phyloP scores from a whole-genome alignment of 139 green algal genomes.

The Raphidocelis subcapitata region DNA sequence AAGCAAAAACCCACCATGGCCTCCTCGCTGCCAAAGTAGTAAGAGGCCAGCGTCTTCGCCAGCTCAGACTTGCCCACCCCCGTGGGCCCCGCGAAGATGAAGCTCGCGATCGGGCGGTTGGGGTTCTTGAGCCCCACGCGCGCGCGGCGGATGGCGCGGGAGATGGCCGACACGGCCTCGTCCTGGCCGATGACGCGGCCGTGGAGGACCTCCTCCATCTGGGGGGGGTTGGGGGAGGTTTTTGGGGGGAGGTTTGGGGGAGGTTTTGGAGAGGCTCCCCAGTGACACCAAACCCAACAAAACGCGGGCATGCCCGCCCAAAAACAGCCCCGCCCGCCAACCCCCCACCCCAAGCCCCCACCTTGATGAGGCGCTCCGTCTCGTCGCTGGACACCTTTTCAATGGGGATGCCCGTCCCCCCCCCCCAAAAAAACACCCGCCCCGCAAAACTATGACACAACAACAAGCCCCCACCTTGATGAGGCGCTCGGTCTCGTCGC shows the following conservation, averaged over 20 bases:
- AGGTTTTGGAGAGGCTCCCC: too few species aligned
- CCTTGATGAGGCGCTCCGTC: conserved; percentile 92
- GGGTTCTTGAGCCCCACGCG: conserved; percentile 98
- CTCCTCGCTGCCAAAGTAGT: conserved; percentile 98
- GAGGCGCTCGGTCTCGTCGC: conserved; percentile 93
- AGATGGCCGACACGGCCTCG: conserved; percentile 90
- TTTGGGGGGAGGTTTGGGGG: too few species aligned
- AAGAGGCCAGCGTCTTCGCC: conserved; percentile 96
- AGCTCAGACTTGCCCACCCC: conserved; percentile 96
- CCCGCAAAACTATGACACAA: too few species aligned
- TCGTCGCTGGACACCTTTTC: conserved; percentile 95
- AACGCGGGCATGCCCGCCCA: too few species aligned
- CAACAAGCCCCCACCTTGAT: conserved; percentile 61
- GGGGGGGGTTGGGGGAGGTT: too few species aligned
- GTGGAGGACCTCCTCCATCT: conserved; percentile 98
- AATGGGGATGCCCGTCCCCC: conserved; percentile 89
- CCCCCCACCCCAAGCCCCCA: neutral
- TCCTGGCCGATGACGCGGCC: conserved; percentile 91
- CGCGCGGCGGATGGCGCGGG: conserved; percentile 91
- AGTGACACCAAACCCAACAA: too few species aligned
- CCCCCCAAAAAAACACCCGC: too few species aligned
- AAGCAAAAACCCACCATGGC: conserved; percentile 68
- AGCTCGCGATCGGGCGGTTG: conserved; percentile 91
- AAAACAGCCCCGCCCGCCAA: too few species aligned
- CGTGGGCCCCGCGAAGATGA: conserved; percentile 91